Evolutionary conservation across 208 protist species (phyloP).

Genomic region (Phytomonas francai): DNA sequence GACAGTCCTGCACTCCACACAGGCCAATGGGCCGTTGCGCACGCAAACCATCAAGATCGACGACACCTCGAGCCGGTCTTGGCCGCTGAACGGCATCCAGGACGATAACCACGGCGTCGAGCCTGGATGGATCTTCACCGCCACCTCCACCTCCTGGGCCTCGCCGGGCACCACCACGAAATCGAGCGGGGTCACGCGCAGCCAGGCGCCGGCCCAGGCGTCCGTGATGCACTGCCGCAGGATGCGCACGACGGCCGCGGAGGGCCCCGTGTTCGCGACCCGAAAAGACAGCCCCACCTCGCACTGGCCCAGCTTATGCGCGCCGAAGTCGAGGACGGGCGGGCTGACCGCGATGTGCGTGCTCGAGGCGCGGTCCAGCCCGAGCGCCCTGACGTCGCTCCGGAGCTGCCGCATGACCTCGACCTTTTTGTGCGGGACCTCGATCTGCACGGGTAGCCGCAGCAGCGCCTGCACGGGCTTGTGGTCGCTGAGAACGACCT

Average conservation of each 20-base stretch:
- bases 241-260: slow-evolving; percentile 49
- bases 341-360: slow-evolving; percentile 30
- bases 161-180: slow-evolving; percentile 66
- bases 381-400: slow-evolving; percentile 28
- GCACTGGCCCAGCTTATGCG: slow-evolving; percentile 47
- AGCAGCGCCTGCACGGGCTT: slow-evolving; percentile 71
- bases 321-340: slow-evolving; percentile 50
- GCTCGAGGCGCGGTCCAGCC: slow-evolving; percentile 35
- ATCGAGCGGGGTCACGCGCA: slow-evolving; percentile 54
- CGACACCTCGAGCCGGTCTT: slow-evolving; percentile 26
- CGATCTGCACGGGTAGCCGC: slow-evolving; percentile 52
- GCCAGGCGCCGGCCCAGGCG: slow-evolving; percentile 49
- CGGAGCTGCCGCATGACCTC: slow-evolving; percentile 41
- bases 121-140: slow-evolving; percentile 45
- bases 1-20: slow-evolving; percentile 52
- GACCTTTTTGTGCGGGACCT: slow-evolving; percentile 42
- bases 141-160: slow-evolving; percentile 44
- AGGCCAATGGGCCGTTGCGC: slow-evolving; percentile 38
- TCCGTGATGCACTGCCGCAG: slow-evolving; percentile 42
- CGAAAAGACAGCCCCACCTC: slow-evolving; percentile 16
- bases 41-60: slow-evolving; percentile 56
- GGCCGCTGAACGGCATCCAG: slow-evolving; percentile 62
- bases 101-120: slow-evolving; percentile 53
- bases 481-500: slow-evolving; percentile 74
- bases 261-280: slow-evolving; percentile 65